Base-by-base conservation (phyloP, 2,329 filamentous ascomycete species). In the Ophiocordyceps camponoti-leonardi region DNA sequence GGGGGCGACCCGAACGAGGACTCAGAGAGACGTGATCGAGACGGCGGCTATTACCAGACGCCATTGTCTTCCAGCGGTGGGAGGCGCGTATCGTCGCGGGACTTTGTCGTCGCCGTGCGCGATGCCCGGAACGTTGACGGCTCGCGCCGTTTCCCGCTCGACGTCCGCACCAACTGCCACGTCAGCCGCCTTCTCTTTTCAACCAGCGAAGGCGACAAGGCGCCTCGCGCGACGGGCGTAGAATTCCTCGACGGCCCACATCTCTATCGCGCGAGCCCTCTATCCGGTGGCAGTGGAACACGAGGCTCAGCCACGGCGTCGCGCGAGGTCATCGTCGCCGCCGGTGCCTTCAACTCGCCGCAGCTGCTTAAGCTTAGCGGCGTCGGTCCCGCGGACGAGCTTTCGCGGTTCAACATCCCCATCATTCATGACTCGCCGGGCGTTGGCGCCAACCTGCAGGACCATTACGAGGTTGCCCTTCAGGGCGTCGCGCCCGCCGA, bases 391-490 rank as follows among this genome's bases (percentile, higher is more conserved):
- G 56, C 53, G n/a, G 54, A 49, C 1, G 63, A 68, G 53, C 60
- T 69, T 16, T 42, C 53, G 31, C 49, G 50, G 30, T 54, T 71
- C 52, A 57, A 62, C 20, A 79, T 81, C 48, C 59, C 65, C 1
- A 64, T 77, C 10, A 53, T 78, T 41, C 59, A 63, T 3, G 67
- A 82, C 53, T 64, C 78, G 1, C 77, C 76, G 0, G 79, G 76
- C 42, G 77, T 83, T 12, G 79, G 79, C 26, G 68, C 65, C 37
- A 79, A 80, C 57, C 49, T 58, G 13, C 50, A 53, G 47, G 57
- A 59, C 46, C 55, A 54, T 35, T 57, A 58, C 45, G 56, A 60
- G 47, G 52, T 58, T 0, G 51, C 49, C 1, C 49, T 57, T 4
- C 49, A 52, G 16, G 54, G 51, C 0, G 43, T 47, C 3, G 23